These are phyloP conservation scores for Paraphaeosphaeria minitans DNA, from an alignment of 2,329 filamentous ascomycete species.

Conservation along the genomic window DNA sequence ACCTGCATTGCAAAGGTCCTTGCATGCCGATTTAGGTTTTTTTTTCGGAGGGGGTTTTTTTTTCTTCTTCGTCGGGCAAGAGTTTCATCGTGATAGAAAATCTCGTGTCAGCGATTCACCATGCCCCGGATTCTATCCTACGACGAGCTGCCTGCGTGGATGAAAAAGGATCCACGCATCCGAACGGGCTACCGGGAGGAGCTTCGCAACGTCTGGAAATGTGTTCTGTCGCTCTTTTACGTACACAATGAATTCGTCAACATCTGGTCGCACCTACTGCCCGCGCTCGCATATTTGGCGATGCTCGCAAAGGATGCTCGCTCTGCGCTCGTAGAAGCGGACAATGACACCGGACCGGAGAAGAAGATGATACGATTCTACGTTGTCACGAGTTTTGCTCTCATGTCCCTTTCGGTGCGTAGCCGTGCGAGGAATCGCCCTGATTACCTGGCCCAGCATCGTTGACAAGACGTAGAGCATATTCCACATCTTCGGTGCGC, in stretches of 20 bases:
- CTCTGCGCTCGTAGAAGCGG: background rate
- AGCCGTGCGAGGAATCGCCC: background rate
- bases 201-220: background rate
- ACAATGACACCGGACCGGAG: background rate
- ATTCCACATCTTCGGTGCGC: slow-evolving; percentile 11
- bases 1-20: background rate
- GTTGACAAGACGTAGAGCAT: background rate
- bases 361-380: background rate
- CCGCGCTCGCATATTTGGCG: background rate
- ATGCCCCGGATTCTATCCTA: slow-evolving; percentile 3
- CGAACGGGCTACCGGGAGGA: slow-evolving; percentile 5
- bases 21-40: background rate
- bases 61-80: too few species aligned
- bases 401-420: slow-evolving; percentile 9
- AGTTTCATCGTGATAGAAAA: too few species aligned
- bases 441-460: background rate
- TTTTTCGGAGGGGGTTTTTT: background rate
- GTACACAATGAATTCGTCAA: slow-evolving; percentile 11
- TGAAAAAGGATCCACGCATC: slow-evolving; percentile 10
- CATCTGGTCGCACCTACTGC: slow-evolving; percentile 9
- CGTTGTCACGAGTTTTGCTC: background rate
- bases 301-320: background rate
- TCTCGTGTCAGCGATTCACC: background rate
- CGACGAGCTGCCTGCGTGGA: slow-evolving; percentile 8
- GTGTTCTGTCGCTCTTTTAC: slow-evolving; percentile 10